Percentiles rank a stretch among this genome's conserved stretches.
Evolutionary conservation across 2,329 filamentous ascomycete genomes (phyloP).

Genomic region (Aspergillus glaucus): DNA sequence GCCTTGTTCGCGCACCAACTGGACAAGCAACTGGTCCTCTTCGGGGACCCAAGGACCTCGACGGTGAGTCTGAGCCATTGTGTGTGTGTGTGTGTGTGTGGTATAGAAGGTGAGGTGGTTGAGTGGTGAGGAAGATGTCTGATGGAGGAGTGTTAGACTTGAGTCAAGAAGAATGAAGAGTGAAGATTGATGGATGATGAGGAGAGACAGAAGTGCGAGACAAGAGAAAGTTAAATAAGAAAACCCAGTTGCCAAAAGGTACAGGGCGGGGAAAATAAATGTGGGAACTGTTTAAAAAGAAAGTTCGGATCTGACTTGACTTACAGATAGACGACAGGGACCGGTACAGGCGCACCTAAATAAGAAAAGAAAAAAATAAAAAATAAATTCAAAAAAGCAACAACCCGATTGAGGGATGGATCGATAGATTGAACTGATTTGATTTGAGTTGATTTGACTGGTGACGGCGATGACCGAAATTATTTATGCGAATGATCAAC

Average conservation of each 20-base stretch:
- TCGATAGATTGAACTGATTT: neutral
- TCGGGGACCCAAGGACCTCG: conserved; percentile 77
- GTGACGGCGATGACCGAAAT: conserved; percentile 1
- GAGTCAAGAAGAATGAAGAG: neutral
- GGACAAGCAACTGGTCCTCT: conserved; percentile 66
- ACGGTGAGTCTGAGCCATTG: conserved; percentile 51
- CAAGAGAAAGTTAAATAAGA: neutral
- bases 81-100: conserved; percentile 1
- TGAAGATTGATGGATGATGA: neutral
- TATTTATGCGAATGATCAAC: neutral
- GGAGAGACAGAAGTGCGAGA: neutral
- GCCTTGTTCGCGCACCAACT: conserved; percentile 64
- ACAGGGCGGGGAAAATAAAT: neutral
- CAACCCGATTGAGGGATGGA: neutral
- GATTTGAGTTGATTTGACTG: neutral
- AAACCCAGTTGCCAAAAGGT: neutral
- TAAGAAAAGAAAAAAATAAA: neutral
- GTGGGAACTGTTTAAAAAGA: neutral
- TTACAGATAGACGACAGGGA: neutral
- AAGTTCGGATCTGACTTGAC: conserved; percentile 1
- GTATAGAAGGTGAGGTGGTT: neutral
- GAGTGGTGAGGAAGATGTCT: neutral
- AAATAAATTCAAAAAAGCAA: neutral
- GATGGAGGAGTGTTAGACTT: neutral
- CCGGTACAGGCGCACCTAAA: neutral